Evolutionary conservation across 2,329 filamentous ascomycete genomes (phyloP).

Genomic region (Calycina herbarum): DNA sequence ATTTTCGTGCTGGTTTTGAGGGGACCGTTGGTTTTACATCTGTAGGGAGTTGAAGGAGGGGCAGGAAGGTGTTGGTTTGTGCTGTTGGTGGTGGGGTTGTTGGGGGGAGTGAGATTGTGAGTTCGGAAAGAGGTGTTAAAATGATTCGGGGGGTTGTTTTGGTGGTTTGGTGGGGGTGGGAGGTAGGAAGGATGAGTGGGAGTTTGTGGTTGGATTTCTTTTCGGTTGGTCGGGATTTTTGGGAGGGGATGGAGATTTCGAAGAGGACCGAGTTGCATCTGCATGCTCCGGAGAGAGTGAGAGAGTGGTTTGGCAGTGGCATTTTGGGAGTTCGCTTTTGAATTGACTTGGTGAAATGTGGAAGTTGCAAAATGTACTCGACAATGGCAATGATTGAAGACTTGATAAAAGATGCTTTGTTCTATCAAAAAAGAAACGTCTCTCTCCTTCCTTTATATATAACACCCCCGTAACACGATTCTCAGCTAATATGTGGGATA

Average conservation of each 20-base stretch:
- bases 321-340: background rate
- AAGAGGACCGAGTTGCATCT: conserved; percentile 6
- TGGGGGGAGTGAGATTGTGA: background rate
- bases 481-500: background rate
- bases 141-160: background rate
- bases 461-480: background rate
- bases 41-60: background rate
- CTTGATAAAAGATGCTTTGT: background rate
- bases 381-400: background rate
- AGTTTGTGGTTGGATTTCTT: background rate
- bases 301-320: background rate
- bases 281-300: conserved; percentile 4
- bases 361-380: background rate
- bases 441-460: background rate
- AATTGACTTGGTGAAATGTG: no score
- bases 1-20: background rate
- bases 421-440: background rate
- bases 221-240: background rate
- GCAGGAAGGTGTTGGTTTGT: background rate
- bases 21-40: background rate
- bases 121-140: background rate
- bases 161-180: background rate
- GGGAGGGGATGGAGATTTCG: conserved; percentile 4
- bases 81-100: background rate
- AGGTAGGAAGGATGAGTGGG: background rate